Conservation (phyloP, 1,284 basidiomycete species). For the Melampsora americana region DNA sequence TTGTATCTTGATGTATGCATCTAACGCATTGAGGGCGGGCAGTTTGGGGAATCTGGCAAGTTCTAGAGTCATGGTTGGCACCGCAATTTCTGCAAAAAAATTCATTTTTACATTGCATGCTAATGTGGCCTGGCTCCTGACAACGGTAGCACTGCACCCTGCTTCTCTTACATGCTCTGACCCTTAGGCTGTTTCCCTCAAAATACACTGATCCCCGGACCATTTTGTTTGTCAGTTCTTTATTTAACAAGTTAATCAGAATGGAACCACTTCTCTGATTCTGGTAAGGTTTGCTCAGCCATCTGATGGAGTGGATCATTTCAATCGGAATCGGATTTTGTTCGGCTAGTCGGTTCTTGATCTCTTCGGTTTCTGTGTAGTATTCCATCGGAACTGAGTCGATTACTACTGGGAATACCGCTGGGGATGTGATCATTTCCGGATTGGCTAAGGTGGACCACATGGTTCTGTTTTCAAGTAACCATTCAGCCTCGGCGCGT, state of each 20-base stretch:
- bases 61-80: neutral
- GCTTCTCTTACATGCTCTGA: neutral
- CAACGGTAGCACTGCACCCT: neutral
- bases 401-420: too few relatives aligned
- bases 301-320: neutral
- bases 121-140: too few relatives aligned
- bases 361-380: too few relatives aligned
- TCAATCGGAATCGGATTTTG: too few relatives aligned
- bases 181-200: conserved; percentile 1
- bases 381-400: too few relatives aligned
- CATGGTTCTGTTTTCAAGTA: too few relatives aligned
- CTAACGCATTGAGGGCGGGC: neutral
- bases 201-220: neutral
- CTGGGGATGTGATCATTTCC: too few relatives aligned
- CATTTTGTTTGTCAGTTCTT: conserved; percentile 1
- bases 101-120: neutral
- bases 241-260: neutral
- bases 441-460: too few relatives aligned
- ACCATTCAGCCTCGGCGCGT: too few relatives aligned
- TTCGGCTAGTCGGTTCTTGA: too few relatives aligned
- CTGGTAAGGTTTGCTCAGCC: neutral
- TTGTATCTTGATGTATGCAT: neutral
- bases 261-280: neutral
- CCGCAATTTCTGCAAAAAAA: neutral
- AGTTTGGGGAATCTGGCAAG: neutral